Evolutionary conservation across 164 flowering plant species (phyloP).

Genomic region (Nymphaea thermarum): DNA sequence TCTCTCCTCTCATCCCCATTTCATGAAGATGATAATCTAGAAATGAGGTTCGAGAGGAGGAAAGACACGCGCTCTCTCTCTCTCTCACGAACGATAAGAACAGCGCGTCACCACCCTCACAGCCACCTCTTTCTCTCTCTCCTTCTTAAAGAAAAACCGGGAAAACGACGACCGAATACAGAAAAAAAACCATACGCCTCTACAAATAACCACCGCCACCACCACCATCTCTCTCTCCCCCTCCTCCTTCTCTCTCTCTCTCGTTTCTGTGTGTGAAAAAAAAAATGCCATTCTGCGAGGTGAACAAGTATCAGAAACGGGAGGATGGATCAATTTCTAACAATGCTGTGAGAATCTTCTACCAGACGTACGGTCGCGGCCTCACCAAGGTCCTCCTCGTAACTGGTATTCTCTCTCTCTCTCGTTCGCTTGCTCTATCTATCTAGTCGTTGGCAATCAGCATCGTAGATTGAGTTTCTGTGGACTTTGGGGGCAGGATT

Average conservation of each 20-base stretch:
- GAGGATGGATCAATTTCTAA: slow-evolving; percentile 8
- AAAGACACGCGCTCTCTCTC: background rate
- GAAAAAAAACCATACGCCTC: background rate
- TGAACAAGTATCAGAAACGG: slow-evolving; percentile 13
- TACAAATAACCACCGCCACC: background rate
- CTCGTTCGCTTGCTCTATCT: background rate
- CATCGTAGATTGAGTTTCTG: background rate
- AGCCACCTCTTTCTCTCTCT: background rate
- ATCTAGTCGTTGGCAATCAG: too few species aligned
- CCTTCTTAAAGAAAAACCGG: background rate
- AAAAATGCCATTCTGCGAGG: slow-evolving; percentile 67
- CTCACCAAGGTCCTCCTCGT: slow-evolving; percentile 45
- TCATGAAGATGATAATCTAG: too few species aligned
- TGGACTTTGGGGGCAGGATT: slow-evolving; percentile 35
- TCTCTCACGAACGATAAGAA: background rate
- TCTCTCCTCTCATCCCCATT: too few species aligned
- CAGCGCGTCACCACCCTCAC: background rate
- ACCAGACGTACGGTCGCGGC: slow-evolving; percentile 74
- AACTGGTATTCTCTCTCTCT: background rate
- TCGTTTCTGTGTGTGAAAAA: background rate
- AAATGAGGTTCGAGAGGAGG: too few species aligned
- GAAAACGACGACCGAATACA: background rate
- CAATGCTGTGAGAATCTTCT: slow-evolving; percentile 33
- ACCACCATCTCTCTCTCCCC: background rate
- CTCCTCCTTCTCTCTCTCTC: background rate